phyloP scores from a whole-genome alignment of 495 filamentous ascomycete genomes.

The Annulohypoxylon bovei region DNA sequence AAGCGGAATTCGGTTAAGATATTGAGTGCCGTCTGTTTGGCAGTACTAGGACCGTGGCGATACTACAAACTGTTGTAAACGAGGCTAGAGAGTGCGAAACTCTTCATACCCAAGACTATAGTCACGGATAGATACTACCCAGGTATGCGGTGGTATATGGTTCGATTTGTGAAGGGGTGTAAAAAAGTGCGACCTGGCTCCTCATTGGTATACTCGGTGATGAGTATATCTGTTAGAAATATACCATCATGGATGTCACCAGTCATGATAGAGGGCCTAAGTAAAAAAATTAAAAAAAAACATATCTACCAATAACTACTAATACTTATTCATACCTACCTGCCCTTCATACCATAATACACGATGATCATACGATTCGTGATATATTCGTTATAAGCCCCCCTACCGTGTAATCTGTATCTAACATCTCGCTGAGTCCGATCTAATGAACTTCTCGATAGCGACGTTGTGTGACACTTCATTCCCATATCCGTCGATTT shows the following conservation, averaged over 20 bases:
- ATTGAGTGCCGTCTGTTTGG: background rate
- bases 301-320: background rate
- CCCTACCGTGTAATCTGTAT: background rate
- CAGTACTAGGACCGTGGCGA: background rate
- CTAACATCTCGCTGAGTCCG: background rate
- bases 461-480: background rate
- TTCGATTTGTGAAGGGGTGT: background rate
- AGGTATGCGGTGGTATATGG: background rate
- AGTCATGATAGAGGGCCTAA: background rate
- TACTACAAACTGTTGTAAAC: conserved; percentile 6
- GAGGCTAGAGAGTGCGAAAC: background rate
- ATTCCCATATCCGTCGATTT: background rate
- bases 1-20: background rate
- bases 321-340: background rate
- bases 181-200: background rate
- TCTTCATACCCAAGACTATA: background rate
- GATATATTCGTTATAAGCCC: background rate
- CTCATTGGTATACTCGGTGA: background rate
- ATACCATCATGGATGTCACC: too few relatives aligned
- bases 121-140: background rate
- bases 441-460: background rate
- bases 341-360: background rate
- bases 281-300: background rate
- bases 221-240: background rate
- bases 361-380: background rate